Evolutionary conservation across 768 basidiomycete genomes (phyloP).

Genomic region (Pleurotus sapidus): DNA sequence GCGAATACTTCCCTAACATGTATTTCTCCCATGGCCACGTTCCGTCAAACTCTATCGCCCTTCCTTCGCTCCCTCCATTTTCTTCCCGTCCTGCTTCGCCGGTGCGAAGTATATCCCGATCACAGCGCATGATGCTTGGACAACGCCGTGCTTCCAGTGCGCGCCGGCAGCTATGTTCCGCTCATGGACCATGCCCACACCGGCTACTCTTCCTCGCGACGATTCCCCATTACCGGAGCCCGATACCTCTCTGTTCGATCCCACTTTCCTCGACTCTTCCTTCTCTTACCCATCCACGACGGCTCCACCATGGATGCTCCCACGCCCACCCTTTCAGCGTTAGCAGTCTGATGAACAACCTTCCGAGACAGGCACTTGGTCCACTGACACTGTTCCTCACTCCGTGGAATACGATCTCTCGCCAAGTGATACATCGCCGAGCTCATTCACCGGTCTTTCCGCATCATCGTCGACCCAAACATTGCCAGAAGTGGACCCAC

Average conservation of each 20-base stretch:
- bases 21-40: conserved; percentile 15
- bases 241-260: conserved; percentile 46
- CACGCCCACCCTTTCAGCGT: conserved; percentile 6
- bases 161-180: conserved; percentile 30
- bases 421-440: background rate
- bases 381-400: conserved; percentile 8
- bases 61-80: conserved; percentile 36
- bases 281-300: conserved; percentile 21
- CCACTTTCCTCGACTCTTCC: conserved; percentile 28
- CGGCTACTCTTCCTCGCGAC: conserved; percentile 35
- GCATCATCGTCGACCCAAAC: conserved; percentile 11
- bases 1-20: conserved; percentile 24
- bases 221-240: conserved; percentile 47
- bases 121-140: conserved; percentile 36
- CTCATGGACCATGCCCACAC: conserved; percentile 29
- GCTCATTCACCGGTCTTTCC: conserved; percentile 3
- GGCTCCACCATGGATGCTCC: conserved; percentile 8
- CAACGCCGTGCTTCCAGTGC: conserved; percentile 51
- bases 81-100: conserved; percentile 43
- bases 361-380: conserved; percentile 18
- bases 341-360: conserved; percentile 19
- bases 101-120: conserved; percentile 39
- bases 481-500: conserved; percentile 15
- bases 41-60: conserved; percentile 33
- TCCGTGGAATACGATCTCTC: background rate